Conservation (phyloP, 2,329 filamentous ascomycete species). For the Drechmeria coniospora region DNA sequence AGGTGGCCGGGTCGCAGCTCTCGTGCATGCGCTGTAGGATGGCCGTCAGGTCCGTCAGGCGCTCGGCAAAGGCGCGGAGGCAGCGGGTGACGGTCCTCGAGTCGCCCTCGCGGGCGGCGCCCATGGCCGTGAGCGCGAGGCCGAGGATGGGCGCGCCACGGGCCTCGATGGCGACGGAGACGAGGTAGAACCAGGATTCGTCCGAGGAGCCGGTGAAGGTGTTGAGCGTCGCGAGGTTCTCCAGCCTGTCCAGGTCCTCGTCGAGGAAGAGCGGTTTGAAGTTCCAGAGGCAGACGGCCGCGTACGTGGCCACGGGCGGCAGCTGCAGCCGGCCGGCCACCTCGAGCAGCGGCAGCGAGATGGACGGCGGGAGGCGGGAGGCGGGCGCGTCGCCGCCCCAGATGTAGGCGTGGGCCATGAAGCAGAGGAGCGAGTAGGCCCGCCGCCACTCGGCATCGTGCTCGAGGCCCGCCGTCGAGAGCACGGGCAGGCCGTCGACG, state of each 20-base stretch:
- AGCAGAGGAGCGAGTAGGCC: constrained; percentile 78
- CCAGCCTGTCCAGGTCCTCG: constrained; percentile 66
- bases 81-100: constrained; percentile 56
- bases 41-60: constrained; percentile 66
- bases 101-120: constrained; percentile 59
- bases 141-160: constrained; percentile 76
- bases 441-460: constrained; percentile 84
- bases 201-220: constrained; percentile 92
- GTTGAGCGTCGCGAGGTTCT: constrained; percentile 74
- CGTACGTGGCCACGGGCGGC: constrained; percentile 86
- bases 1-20: constrained; percentile 83
- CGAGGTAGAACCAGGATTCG: constrained; percentile 97
- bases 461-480: constrained; percentile 69
- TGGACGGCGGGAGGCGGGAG: constrained; percentile 62
- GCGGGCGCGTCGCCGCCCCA: constrained; percentile 81
- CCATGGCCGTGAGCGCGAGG: constrained; percentile 76
- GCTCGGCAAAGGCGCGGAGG: constrained; percentile 71
- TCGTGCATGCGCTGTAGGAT: constrained; percentile 86
- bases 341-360: constrained; percentile 69
- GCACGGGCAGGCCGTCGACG: constrained; percentile 65
- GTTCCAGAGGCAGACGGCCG: constrained; percentile 88
- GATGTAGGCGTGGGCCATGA: constrained; percentile 89
- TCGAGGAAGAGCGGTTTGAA: constrained; percentile 81
- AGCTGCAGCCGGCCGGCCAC: constrained; percentile 69
- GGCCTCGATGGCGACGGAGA: constrained; percentile 91